Evolutionary conservation across 495 filamentous ascomycete species (phyloP).

Genomic region (Podospora pseudopauciseta): DNA sequence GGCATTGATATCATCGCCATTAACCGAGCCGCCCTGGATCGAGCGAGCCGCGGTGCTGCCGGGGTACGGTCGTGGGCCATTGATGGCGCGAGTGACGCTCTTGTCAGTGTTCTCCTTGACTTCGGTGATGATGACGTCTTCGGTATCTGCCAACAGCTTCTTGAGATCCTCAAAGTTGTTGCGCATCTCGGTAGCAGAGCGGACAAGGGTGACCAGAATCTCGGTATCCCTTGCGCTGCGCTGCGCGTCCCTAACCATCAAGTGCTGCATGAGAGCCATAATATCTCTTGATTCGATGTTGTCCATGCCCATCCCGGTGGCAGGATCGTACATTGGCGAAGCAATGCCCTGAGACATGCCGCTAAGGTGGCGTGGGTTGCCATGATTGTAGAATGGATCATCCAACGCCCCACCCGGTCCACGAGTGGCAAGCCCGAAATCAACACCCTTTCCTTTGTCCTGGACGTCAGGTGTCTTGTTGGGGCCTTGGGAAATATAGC

Average conservation of each 20-base stretch:
- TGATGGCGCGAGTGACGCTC: conserved; percentile 72
- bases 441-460: conserved; percentile 55
- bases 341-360: conserved; percentile 88
- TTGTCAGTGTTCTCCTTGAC: conserved; percentile 84
- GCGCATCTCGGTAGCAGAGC: conserved; percentile 94
- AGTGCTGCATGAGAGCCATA: conserved; percentile 95
- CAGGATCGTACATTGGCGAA: conserved; percentile 85
- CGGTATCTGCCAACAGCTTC: conserved; percentile 80
- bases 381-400: conserved; percentile 56
- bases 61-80: conserved; percentile 84
- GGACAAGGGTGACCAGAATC: conserved; percentile 89
- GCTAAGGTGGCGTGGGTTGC: conserved; percentile 67
- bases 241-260: conserved; percentile 95
- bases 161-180: conserved; percentile 97
- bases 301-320: conserved; percentile 85
- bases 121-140: conserved; percentile 75
- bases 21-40: conserved; percentile 52
- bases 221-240: conserved; percentile 95
- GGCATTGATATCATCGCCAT: conserved; percentile 61
- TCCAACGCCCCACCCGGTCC: conserved; percentile 45
- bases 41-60: conserved; percentile 54
- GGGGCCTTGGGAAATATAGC: conserved; percentile 81
- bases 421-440: conserved; percentile 53
- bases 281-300: conserved; percentile 96
- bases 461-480: conserved; percentile 61